phyloP scores from a whole-genome alignment of 108 stramenopile genomes.

The Pelagomonas calceolata region DNA sequence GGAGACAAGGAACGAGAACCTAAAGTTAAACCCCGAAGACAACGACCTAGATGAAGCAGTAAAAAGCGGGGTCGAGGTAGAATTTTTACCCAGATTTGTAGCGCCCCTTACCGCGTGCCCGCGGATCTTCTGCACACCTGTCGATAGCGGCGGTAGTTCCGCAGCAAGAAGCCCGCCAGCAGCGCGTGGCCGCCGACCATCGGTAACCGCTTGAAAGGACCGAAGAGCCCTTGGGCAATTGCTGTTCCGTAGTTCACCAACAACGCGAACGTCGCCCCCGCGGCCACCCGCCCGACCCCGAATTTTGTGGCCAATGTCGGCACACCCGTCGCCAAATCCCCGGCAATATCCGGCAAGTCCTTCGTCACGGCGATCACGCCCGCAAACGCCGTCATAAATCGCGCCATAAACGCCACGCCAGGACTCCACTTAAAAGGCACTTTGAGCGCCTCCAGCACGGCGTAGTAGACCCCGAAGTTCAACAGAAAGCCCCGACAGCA shows the following conservation, averaged over 20 bases:
- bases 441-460: slow-evolving; percentile 83
- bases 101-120: slow-evolving; percentile 69
- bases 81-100: slow-evolving; percentile 94
- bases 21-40: too few relatives aligned
- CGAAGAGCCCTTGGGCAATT: slow-evolving; percentile 54
- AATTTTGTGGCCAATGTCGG: slow-evolving; percentile 74
- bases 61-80: slow-evolving; percentile 81
- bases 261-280: slow-evolving; percentile 63
- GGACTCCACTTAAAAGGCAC: slow-evolving; percentile 78
- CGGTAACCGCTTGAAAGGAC: slow-evolving; percentile 54
- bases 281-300: slow-evolving; percentile 68
- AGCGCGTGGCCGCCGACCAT: slow-evolving; percentile 82
- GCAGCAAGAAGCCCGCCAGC: slow-evolving; percentile 19
- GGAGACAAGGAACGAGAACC: too few relatives aligned
- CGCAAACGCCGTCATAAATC: slow-evolving; percentile 90
- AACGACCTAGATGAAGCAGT: slow-evolving; percentile 82
- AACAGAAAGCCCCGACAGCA: slow-evolving; percentile 85
- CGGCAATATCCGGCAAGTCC: slow-evolving; percentile 87
- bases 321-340: slow-evolving; percentile 73
- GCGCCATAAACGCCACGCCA: slow-evolving; percentile 74
- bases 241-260: slow-evolving; percentile 76
- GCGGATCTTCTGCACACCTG: slow-evolving; percentile 62
- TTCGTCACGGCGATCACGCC: slow-evolving; percentile 86
- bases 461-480: slow-evolving; percentile 94
- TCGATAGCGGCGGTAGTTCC: slow-evolving; percentile 38